These are phyloP conservation scores for Tetrastigma voinierianum DNA, from an alignment of 164 flowering plant genomes.

Conservation along the genomic window DNA sequence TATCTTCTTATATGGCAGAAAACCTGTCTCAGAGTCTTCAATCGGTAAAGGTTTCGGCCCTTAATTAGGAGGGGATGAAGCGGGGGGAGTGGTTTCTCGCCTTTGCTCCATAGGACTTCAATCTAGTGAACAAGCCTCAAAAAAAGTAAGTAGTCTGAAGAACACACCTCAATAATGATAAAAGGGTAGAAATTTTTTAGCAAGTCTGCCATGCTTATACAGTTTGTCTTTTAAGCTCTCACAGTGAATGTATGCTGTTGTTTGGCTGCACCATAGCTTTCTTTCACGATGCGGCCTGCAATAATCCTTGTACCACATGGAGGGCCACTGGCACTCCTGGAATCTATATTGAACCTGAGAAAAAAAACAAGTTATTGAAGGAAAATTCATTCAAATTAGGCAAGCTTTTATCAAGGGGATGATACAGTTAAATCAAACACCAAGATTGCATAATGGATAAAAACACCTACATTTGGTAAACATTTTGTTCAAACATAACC, in stretches of 20 bases:
- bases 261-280: conserved; percentile 90
- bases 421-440: neutral
- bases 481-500: conserved; percentile 85
- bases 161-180: neutral
- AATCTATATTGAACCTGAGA: conserved; percentile 65
- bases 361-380: neutral
- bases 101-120: conserved; percentile 91
- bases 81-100: conserved; percentile 66
- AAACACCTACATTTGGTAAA: conserved; percentile 71
- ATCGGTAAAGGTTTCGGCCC: conserved; percentile 82
- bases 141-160: neutral
- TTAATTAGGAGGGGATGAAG: conserved; percentile 79
- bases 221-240: conserved; percentile 13
- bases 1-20: neutral
- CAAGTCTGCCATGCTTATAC: neutral
- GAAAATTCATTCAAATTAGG: neutral
- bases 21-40: conserved; percentile 80
- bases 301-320: conserved; percentile 67
- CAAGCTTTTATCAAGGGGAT: no score
- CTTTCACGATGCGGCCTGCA: conserved; percentile 88
- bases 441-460: neutral
- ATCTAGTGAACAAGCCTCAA: conserved; percentile 37
- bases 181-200: neutral
- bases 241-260: conserved; percentile 96
- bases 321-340: conserved; percentile 76